Base-by-base conservation (phyloP, 306 rosid species). In the Bauhinia variegata region DNA sequence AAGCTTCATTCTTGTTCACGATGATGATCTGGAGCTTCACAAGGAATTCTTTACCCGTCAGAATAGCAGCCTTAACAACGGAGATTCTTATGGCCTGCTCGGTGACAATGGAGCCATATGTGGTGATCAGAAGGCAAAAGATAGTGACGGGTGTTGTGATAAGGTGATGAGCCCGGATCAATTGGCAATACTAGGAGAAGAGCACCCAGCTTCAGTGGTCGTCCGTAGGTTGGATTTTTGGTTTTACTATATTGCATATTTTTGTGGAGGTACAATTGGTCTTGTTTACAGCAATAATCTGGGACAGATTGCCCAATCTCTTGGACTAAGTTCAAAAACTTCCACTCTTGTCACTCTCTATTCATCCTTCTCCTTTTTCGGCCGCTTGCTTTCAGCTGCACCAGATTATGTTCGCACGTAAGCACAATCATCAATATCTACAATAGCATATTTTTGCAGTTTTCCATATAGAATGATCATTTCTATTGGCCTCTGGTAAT, bases 261-360 rank as follows among this genome's bases (percentile, higher is more conserved):
- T 95, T 44, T 90, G 96, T 48, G 99, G 99, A 18, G 99, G 96
- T 7, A 95, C 99, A 32, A 90, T 95, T 72, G 99, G 99, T 11
- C 87, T 95, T 60, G 99, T 90, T 7, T 95, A 88, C 82, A 95
- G 97, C 79, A 95, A 95, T 70, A 95, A 95, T 72, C 76, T 95
- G 23, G 99, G 99, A 38, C 99, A 95, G 83, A 95, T 95, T 53
- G 87, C 96, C 44, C 97, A 95, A 59, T 95, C 99, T 54, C 42
- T 95, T 19, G 96, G 95, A 46, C 68, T 70, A 44, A 65, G 77
- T 65, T 80, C 95, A 36, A 65, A 67, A 11, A 85, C 89, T 8
- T 71, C 87, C 0, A 74, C 89, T 5, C 86, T 95, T 17, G 83
- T 95, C 17, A 95, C 97, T 0, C 83, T 95, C 50, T 95, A 90